Evolutionary conservation across 176 grass and related monocot species (phyloP).

Genomic region (Aegilops longissima): DNA sequence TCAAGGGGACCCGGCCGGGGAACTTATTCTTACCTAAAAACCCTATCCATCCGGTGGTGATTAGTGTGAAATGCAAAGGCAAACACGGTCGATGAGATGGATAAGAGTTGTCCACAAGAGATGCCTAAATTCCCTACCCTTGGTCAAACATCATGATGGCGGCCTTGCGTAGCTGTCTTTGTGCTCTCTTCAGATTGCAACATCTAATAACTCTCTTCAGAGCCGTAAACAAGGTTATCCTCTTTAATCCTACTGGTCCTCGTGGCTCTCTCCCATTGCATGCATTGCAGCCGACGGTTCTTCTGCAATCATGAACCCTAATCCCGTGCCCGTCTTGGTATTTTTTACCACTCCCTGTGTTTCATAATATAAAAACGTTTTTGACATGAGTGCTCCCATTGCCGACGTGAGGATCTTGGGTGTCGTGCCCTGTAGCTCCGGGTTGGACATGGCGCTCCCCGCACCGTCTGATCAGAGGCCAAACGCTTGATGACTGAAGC

Average conservation of each 20-base stretch:
- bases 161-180: neutral
- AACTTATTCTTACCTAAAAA: conserved; percentile 38
- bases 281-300: neutral
- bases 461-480: neutral
- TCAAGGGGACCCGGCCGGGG: neutral
- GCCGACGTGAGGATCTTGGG: neutral
- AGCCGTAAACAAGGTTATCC: conserved; percentile 37
- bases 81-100: conserved; percentile 29
- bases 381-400: neutral
- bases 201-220: neutral
- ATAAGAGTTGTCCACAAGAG: conserved; percentile 37
- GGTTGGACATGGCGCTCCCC: neutral
- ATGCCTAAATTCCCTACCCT: neutral
- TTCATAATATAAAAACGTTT: too few species aligned
- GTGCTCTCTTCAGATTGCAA: conserved; percentile 1
- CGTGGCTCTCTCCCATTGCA: neutral
- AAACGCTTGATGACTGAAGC: too few species aligned
- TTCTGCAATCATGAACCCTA: neutral
- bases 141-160: conserved; percentile 39
- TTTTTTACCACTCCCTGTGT: neutral
- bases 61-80: conserved; percentile 29
- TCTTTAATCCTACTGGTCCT: neutral
- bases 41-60: conserved; percentile 33
- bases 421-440: neutral
- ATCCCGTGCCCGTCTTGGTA: neutral